Evolutionary conservation across 2,329 filamentous ascomycete genomes (phyloP).

Genomic region (Arachnomyces sp.): DNA sequence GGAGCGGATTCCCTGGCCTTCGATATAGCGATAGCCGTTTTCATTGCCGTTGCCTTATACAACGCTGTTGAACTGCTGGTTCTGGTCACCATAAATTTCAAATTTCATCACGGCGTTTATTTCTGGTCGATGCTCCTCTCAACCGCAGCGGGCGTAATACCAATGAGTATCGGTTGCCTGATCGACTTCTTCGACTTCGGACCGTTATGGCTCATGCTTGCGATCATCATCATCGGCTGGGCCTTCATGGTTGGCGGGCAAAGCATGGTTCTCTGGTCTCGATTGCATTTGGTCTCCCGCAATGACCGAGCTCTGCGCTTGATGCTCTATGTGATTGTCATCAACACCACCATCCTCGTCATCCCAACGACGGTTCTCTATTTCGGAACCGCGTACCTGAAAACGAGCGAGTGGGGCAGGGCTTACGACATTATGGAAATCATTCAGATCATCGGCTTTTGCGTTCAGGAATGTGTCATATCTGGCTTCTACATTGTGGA

Average conservation of each 20-base stretch:
- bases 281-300: conserved; percentile 48
- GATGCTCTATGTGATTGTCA: conserved; percentile 47
- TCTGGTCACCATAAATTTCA: conserved; percentile 20
- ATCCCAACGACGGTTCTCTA: too few relatives aligned
- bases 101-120: conserved; percentile 20
- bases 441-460: conserved; percentile 25
- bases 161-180: conserved; percentile 23
- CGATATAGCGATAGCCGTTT: conserved; percentile 1
- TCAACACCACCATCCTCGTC: conserved; percentile 14
- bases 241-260: conserved; percentile 50
- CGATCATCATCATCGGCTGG: conserved; percentile 41
- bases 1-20: too few relatives aligned
- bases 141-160: conserved; percentile 18
- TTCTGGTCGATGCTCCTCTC: conserved; percentile 25
- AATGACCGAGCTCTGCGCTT: conserved; percentile 36
- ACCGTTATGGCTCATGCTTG: conserved; percentile 19
- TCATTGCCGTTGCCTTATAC: conserved; percentile 25
- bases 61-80: conserved; percentile 36
- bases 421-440: conserved; percentile 12
- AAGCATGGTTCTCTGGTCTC: conserved; percentile 49
- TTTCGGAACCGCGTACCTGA: too few relatives aligned
- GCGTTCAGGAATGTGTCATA: conserved; percentile 27
- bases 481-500: conserved; percentile 41
- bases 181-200: conserved; percentile 22
- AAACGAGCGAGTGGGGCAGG: too few relatives aligned